Conservation (phyloP, 2,329 filamentous ascomycete species). For the Scortechinia acanthostroma region DNA sequence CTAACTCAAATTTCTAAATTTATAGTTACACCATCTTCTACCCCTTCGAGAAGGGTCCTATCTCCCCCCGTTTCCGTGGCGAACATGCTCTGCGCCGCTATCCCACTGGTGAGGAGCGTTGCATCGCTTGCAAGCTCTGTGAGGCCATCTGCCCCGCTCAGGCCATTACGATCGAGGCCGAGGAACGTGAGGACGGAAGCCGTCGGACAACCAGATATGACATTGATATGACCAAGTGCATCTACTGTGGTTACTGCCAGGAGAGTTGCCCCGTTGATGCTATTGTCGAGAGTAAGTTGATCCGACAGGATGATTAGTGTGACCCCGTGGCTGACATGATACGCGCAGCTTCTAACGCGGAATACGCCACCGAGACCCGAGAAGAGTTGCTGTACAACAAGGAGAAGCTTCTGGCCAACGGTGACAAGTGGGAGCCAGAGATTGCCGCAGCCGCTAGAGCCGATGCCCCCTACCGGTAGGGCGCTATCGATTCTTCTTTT, state of each 20-base stretch:
- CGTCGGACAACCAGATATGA: constrained; percentile 65
- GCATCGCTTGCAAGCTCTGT: constrained; percentile 99
- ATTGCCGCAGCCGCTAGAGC: constrained; percentile 60
- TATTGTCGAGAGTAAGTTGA: constrained; percentile 46
- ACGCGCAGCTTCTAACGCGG: constrained; percentile 49
- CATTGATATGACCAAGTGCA: constrained; percentile 72
- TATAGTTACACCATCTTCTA: constrained; percentile 94
- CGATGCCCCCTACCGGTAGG: constrained; percentile 55
- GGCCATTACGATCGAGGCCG: constrained; percentile 67
- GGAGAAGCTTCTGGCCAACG: constrained; percentile 55
- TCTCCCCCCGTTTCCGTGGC: constrained; percentile 94
- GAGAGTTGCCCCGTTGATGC: constrained; percentile 68
- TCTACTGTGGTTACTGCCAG: constrained; percentile 43
- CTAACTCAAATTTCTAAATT: too few relatives aligned
- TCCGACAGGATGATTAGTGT: not conserved
- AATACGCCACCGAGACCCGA: constrained; percentile 63
- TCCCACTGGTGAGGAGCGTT: constrained; percentile 94
- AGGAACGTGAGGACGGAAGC: constrained; percentile 64
- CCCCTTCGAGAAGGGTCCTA: constrained; percentile 97
- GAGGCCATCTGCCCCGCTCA: constrained; percentile 64
- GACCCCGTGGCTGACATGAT: too few relatives aligned
- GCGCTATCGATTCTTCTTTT: not conserved
- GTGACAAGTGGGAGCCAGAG: constrained; percentile 64
- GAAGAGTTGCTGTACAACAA: constrained; percentile 68
- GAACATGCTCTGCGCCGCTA: constrained; percentile 95